These are phyloP conservation scores for Tricholoma saponaceum DNA, from an alignment of 768 basidiomycete species.

Conservation along the genomic window DNA sequence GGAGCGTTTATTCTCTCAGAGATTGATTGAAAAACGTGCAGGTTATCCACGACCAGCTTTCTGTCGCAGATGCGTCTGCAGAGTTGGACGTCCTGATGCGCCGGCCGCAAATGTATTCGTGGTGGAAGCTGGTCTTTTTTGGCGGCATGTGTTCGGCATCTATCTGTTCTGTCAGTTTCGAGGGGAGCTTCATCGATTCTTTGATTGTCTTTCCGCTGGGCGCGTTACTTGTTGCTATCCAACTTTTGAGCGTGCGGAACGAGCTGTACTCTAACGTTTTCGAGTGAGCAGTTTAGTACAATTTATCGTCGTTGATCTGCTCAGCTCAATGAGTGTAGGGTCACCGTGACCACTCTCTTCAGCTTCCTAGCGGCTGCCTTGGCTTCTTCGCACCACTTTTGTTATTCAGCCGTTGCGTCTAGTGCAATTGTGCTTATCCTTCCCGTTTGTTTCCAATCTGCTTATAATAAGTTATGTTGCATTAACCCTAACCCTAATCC, in stretches of 20 bases:
- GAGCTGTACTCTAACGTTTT: conserved; percentile 81
- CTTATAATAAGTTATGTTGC: background rate
- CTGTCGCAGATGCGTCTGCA: conserved; percentile 67
- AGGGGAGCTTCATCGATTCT: conserved; percentile 74
- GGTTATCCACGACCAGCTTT: conserved; percentile 82
- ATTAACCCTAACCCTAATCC: conserved; percentile 19
- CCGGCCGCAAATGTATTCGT: conserved; percentile 53
- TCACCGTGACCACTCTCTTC: conserved; percentile 74
- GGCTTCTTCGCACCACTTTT: conserved; percentile 63
- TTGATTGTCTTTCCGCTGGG: conserved; percentile 74
- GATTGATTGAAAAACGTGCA: conserved; percentile 16
- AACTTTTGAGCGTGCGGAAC: conserved; percentile 67
- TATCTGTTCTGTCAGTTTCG: conserved; percentile 71
- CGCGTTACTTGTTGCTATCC: conserved; percentile 66
- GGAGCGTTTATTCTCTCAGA: background rate
- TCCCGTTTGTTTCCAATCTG: conserved; percentile 43
- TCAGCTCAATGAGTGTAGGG: conserved; percentile 34
- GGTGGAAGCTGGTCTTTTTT: conserved; percentile 60
- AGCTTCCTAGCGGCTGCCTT: conserved; percentile 78
- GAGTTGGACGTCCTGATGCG: conserved; percentile 75
- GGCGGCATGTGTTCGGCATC: conserved; percentile 76
- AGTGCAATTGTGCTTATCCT: conserved; percentile 77
- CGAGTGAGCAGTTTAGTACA: conserved; percentile 39
- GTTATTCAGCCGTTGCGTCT: conserved; percentile 78
- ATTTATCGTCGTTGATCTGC: background rate